Evolutionary conservation across 2,329 filamentous ascomycete species (phyloP).

Genomic region (Penicillium sp.): DNA sequence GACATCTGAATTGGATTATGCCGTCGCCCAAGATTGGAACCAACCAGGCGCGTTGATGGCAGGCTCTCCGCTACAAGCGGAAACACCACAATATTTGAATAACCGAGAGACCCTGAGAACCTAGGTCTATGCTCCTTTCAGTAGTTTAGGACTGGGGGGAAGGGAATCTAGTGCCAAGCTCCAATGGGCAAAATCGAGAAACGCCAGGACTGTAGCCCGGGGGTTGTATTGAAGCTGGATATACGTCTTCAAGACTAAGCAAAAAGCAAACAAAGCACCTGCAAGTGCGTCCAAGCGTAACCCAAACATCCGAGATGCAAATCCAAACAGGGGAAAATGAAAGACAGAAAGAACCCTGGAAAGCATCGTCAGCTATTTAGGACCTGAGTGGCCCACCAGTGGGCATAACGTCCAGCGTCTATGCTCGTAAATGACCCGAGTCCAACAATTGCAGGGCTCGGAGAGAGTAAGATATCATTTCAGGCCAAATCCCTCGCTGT

Average conservation of each 20-base stretch:
- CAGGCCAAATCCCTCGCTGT: conserved; percentile 89
- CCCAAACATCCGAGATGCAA: background rate
- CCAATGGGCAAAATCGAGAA: background rate
- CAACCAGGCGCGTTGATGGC: too few relatives aligned
- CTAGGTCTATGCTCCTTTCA: too few relatives aligned
- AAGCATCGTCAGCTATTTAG: background rate
- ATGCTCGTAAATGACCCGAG: background rate
- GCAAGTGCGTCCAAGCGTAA: background rate
- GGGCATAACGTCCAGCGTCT: background rate
- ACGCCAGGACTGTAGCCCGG: background rate
- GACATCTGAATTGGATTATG: too few relatives aligned
- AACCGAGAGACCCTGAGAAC: too few relatives aligned
- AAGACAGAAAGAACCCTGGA: background rate
- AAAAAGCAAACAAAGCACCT: background rate
- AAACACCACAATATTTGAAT: too few relatives aligned
- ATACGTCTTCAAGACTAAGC: background rate
- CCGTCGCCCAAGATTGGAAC: too few relatives aligned
- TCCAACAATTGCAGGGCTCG: background rate
- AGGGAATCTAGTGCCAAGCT: too few relatives aligned
- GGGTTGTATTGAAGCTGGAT: background rate
- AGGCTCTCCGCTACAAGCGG: too few relatives aligned
- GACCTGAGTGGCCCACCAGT: background rate
- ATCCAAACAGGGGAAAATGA: background rate
- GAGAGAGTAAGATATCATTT: conserved; percentile 47
- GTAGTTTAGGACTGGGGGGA: too few relatives aligned